Conservation (phyloP, 345 rosid genomes). For the Populus alba region DNA sequence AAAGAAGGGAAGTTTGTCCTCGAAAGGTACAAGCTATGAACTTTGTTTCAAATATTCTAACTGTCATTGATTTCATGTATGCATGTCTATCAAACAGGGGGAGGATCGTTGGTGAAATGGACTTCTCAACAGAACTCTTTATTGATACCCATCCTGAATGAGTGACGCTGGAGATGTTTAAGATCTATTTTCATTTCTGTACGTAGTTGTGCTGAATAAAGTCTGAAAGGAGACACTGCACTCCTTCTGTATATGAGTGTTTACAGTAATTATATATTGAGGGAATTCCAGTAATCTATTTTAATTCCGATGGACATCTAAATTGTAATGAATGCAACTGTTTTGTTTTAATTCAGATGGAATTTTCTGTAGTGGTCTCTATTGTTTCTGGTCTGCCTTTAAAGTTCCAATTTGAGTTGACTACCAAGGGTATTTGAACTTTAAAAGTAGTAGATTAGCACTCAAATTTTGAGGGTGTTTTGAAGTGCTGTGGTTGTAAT, state of each 20-base stretch:
- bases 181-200: background rate
- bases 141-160: slow-evolving; percentile 53
- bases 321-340: too few relatives aligned
- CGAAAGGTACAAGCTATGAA: slow-evolving; percentile 57
- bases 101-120: slow-evolving; percentile 74
- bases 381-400: too few relatives aligned
- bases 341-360: too few relatives aligned
- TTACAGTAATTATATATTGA: background rate
- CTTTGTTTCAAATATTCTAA: background rate
- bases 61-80: background rate
- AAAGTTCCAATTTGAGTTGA: too few relatives aligned
- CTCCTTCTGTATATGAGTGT: background rate
- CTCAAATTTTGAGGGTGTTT: too few relatives aligned
- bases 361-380: too few relatives aligned
- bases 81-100: slow-evolving; percentile 39
- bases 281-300: background rate
- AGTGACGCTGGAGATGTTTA: slow-evolving; percentile 58
- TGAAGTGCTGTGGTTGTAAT: too few relatives aligned
- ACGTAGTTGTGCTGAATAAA: background rate
- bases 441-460: too few relatives aligned
- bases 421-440: too few relatives aligned
- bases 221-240: background rate
- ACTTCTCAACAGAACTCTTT: slow-evolving; percentile 56
- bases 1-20: slow-evolving; percentile 82
- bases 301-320: background rate